Base-by-base conservation (phyloP, 1,139 yeast genomes). In the Geotrichum candidum region DNA sequence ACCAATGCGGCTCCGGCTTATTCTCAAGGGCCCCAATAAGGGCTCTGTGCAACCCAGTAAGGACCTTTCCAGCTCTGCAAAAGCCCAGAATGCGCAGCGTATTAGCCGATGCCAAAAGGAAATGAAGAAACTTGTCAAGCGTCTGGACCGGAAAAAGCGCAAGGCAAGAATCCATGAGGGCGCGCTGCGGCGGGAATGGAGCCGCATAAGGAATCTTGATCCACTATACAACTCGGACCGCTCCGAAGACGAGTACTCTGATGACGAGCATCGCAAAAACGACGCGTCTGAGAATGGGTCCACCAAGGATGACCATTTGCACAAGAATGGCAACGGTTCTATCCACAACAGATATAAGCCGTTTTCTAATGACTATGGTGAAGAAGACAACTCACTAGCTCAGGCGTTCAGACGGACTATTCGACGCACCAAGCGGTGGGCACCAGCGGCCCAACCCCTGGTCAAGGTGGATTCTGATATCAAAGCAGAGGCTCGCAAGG, bases 221-320 rank as follows among this genome's bases (percentile, higher is more conserved):
- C 73, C 77, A 15, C 61, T 73, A 9, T 72, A 72, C 56, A 66
- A 72, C 48, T 73, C 76, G 7, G 77, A 74, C 52, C 53, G 33
- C 41, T 61, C 60, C 4, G 57, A 60, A 13, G 55, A 53, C 7
- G 38, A 23, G 22, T 54, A 46, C 41, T 61, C 60, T 7, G 57
- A 60, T 13, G 55, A 53, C 6, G 38, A 23, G 18, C 58, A 33
- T 35, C 57, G 41, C 10, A 54, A 56, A 7, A 52, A 41, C 38
- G 53, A 56, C 29, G 13, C 50, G 5, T 13, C 46, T 33, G 56
- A 51, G 15, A 46, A 53, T n/a, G 56, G 56, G 5, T 33, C 46
- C 7, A 33, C 18, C 11, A 18, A 22, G 15, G 56, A 53, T 15
- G 48, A 41, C 7, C 48, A 41, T 15, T 41, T n/a, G 13, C 18